Evolutionary conservation across 192 early-diverging fungal genomes (phyloP), one percentile per base, ranked within the genome.

Genomic region (Coemansia sp.): DNA sequence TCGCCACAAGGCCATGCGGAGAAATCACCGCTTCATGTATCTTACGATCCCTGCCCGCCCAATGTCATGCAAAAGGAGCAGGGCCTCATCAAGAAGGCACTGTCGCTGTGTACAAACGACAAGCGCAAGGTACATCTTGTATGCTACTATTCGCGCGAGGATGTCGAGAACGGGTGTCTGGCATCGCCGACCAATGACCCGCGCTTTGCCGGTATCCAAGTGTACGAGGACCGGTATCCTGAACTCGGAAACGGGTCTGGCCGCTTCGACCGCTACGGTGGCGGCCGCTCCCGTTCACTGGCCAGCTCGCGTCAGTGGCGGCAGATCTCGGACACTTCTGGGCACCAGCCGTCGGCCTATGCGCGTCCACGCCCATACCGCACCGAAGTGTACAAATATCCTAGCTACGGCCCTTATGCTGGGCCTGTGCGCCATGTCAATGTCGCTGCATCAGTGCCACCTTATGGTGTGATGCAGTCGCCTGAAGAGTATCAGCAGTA

Each of bases 91-190:
- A 95, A 95, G 69, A 92, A 93, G 81, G 88, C 89, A 1, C 88
- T 95, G 62, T 90, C 89, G 23, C 90, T 95, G 45, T 88, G 87
- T 58, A 93, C 92, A 9, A 83, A 87, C 27, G 84, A 86, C 60
- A 89, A 91, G 62, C 87, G 89, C 72, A 91, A 89, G 73, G 70
- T 93, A 56, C 92, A 94, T 62, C 83, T 95, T n/a, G 92, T 95
- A 64, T 91, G 88, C 53, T 95, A 95, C 77, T 95, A 93, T 67
- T 87, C 90, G 43, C 88, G 87, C 58, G 86, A 88, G 41, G 93
- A 94, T 63, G 81, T 89, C 11, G 75, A 86, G 53, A 77, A 67
- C 17, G 86, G 86, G 12, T 76, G 83, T 35, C 77, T 95, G 48
- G 75, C 75, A 51, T 86, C 86, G 12, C 94, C 94, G 8, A 79